Base-by-base conservation (phyloP, 2,329 filamentous ascomycete genomes). In the Fusarium virguliforme region DNA sequence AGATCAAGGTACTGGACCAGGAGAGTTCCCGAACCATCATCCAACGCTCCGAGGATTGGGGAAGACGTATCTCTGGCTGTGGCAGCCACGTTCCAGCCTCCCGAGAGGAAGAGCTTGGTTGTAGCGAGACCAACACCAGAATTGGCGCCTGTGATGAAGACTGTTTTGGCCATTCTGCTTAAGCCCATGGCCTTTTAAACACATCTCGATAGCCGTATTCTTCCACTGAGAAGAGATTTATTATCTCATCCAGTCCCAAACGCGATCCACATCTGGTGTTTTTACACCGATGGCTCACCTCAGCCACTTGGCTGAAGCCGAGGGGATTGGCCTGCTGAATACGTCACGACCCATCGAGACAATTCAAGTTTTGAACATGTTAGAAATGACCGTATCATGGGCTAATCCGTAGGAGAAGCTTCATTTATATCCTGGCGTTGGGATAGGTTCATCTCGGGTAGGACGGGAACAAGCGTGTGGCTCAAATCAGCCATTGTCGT, bases 71-170 rank as follows among this genome's bases (percentile, higher is more conserved):
- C 37, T 6, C 48, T 24, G 13, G 43, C 53, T 18, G 43, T 51
- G 6, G 41, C 56, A 28, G 37, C 50, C 28, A 64, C 41, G 46
- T 67, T 65, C 57, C 50, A 69, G 26, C 57, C 51, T 28, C 40
- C 32, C 3, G 48, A 64, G 18, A 67, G 60, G 28, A 71, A 71
- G 12, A 60, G 35, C 13, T 51, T 63, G 32, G 54, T 62, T 6
- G 35, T 60, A 13, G 62, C 62, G 24, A 73, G 50, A 35, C 65
- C 59, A 32, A 64, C 46, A 12, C 62, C 54, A 22, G 58, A 64
- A 41, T 62, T 62, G n/a, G 65, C 48, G 37, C 63, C 63, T 1
- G 63, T 64, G 43, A 67, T 64, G 58, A 64, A 69, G 15, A 41
- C 63, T 15, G 46, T 64, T 9, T 54, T 51, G 37, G 8, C 8